Evolutionary conservation across 306 rosid species (phyloP), one percentile per base, ranked within the genome.

Genomic region (Trifolium fragiferum): DNA sequence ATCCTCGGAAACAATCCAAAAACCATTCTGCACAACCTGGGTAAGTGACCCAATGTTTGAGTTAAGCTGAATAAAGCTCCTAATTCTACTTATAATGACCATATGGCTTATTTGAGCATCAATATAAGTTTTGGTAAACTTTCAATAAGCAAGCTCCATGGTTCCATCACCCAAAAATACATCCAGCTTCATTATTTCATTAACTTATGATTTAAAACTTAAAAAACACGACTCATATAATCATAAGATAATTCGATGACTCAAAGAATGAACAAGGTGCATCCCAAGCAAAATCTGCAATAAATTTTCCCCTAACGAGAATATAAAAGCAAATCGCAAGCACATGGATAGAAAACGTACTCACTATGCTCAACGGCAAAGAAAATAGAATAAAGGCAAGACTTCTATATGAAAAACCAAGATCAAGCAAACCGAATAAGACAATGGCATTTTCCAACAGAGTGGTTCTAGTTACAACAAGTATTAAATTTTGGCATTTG

Each of bases 1-100:
- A 82, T 91, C 96, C 87, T 91, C 96, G 77, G 86, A 88, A 76
- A 91, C 92, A 78, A 93, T 90, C 96, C 98, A 93, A 74, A 84
- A 84, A 18, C 97, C 97, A 76, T 76, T 85, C 68, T 81, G 90
- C 79, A 88, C 90, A 51, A 96, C 97, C 96, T 89, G 96, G 25
- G 90, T 88, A 75, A 89, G 93, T 14, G 92, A 89, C 64, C 98
- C 96, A 13, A 23, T 57, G 30, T 57, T 23, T 15, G 13, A 21
- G 33, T 57, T 57, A 57, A 57, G 62, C 16, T 11, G 62, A 57
- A 11, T 27, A 40, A 57, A 23, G 11, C 15, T 10, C 62, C 62
- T 5, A 57, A 27, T 27, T 27, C 4, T 27, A 27, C 4, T 27
- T 4, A 27, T 27, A 3, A 27, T 27, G 32, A 4, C 32, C 32